phyloP scores from a whole-genome alignment of 352 stramenopile genomes.

The Pythium vanterpoolii region DNA sequence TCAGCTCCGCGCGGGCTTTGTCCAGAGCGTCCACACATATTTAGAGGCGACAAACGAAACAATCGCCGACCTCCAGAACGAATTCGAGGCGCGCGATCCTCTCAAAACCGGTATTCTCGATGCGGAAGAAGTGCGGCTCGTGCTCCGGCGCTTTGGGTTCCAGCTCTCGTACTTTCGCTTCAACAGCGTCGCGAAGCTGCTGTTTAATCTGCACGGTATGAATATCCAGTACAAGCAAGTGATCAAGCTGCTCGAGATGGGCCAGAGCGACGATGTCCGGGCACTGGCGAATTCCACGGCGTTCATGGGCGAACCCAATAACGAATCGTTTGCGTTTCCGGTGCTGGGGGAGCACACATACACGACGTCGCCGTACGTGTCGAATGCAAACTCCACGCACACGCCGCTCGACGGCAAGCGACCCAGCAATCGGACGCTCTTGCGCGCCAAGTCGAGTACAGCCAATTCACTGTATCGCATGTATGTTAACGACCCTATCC shows the following conservation, averaged over 20 bases:
- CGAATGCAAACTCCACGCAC: not conserved
- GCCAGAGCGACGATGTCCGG: conserved; percentile 15
- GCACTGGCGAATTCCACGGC: not conserved
- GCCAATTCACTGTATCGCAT: conserved; percentile 21
- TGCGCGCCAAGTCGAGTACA: conserved; percentile 20
- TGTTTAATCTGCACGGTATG: conserved; percentile 22
- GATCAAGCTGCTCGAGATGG: conserved; percentile 19
- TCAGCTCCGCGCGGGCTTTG: conserved; percentile 20
- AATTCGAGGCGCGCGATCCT: conserved; percentile 14
- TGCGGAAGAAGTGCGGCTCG: conserved; percentile 22
- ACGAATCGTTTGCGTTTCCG: not conserved
- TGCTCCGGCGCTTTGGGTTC: conserved; percentile 23
- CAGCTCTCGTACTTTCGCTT: conserved; percentile 29
- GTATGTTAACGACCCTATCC: not conserved
- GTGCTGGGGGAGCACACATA: not conserved
- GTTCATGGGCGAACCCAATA: not conserved
- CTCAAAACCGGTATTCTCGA: conserved; percentile 11
- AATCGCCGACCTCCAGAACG: conserved; percentile 9
- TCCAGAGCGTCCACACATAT: conserved; percentile 17
- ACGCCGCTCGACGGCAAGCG: not conserved
- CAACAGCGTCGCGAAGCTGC: conserved; percentile 28
- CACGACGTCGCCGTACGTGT: not conserved
- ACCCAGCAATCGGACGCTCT: not conserved
- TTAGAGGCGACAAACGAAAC: conserved; percentile 15
- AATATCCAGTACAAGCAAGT: conserved; percentile 25